Evolutionary conservation across 768 basidiomycete genomes (phyloP), one percentile per base, ranked within the genome.

Genomic region (Pulveroboletus sp.): DNA sequence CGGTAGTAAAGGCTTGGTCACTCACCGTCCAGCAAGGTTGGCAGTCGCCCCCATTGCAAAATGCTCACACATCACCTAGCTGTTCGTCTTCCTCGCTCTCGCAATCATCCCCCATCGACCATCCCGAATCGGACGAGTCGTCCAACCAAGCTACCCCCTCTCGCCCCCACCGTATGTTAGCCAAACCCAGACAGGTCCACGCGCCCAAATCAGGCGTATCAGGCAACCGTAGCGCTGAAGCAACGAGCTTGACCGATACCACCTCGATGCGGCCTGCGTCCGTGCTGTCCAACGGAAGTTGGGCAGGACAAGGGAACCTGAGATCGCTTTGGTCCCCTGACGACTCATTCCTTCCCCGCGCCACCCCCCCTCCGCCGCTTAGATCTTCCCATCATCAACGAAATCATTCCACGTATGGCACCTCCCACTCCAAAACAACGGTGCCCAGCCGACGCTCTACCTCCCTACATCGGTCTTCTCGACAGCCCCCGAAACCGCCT

Each of bases 291-390:
- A 16, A 13, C 1, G 10, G 24, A n/a, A 12, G 12, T 27, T 22
- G 4, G 4, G 4, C 8, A 2, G 32, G 13, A 4, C 0, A 1
- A 6, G 6, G 6, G 14, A 41, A 27, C 5, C 43, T 34, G 4
- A 7, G 5, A 11, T 47, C 61, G n/a, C 10, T 47, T 6, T 63
- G 63, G 47, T 45, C 49, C n/a, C 19, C 51, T 11, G 5, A 50
- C 16, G 64, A 64, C 27, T 22, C 57, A 0, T 65, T 29, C 27
- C 51, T 68, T 38, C 56, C 63, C 12, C 61, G 51, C 5, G 51
- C 62, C 23, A 61, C 56, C 26, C 47, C 58, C 17, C 52, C 59
- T 24, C 47, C 45, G 2, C 56, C 63, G 3, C 50, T 60, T 1
- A 53, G 52, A 23, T 17, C 2, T 8, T 36, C 31, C 35, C 50